Base-by-base conservation (phyloP, 2,329 filamentous ascomycete species). In the Teratosphaeria viscida region DNA sequence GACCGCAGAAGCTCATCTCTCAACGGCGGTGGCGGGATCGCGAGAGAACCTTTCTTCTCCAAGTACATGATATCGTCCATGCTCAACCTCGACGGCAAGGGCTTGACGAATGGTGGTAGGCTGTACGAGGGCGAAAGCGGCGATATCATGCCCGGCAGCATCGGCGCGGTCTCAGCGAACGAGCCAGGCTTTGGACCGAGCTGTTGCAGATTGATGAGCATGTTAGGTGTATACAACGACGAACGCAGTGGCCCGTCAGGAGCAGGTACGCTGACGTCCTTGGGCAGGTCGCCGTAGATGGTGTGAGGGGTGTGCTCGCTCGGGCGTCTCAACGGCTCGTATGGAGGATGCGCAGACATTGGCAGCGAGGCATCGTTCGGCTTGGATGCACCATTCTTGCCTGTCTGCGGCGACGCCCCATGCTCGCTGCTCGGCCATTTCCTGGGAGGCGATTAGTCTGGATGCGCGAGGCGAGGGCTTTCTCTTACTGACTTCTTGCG, bases 11-110 rank as follows among this genome's bases (percentile, higher is more conserved):
- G 80, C 61, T 91, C 90, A 71, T 89, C 90, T 68, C 92, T 88
- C 39, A 96, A 78, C 4, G 77, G 75, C 3, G 81, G 74, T 49
- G 82, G 79, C 2, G 92, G 92, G 49, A 96, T 82, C 1, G 85
- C 85, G 65, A 96, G 77, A 1, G 91, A 91, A 4, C 91, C 91
- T 78, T 96, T 96, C 70, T 85, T 83, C 62, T 86, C 82, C 59
- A 96, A 81, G 73, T 94, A 96, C 59, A 85, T 82, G 62, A 95
- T 83, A 76, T 96, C 92, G 66, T 95, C 90, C 14, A 83, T 79
- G 5, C 87, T 85, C 66, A 96, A 87, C 69, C 87, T 87, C 52
- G 82, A 75, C 0, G 91, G 90, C 6, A 96, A 79, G 27, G 90
- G 86, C 68, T 89, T 89, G 69, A 96, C 85, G 70, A 90, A 96